Evolutionary conservation across 257 asterid genomes (phyloP).

Genomic region (Solanum etuberosum): DNA sequence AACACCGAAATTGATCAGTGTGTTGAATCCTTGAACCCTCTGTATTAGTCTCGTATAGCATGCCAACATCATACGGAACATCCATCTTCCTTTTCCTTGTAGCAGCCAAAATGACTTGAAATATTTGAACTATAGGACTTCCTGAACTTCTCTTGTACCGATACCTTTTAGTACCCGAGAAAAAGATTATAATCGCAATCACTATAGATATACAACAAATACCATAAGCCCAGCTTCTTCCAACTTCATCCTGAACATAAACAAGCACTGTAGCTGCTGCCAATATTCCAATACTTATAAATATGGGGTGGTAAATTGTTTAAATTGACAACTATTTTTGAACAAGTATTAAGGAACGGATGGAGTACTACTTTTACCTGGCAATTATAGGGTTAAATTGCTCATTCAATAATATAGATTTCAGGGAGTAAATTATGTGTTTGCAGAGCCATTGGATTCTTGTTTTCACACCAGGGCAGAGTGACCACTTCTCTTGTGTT

Average conservation of each 20-base stretch:
- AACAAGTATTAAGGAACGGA: too few species aligned
- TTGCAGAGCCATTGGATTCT: too few species aligned
- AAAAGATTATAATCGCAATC: not conserved
- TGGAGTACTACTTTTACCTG: too few species aligned
- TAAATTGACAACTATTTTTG: too few species aligned
- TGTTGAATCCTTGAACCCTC: conserved; percentile 6
- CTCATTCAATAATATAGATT: too few species aligned
- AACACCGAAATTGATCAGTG: conserved; percentile 8
- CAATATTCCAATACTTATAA: conserved; percentile 20
- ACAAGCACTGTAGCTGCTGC: conserved; percentile 1
- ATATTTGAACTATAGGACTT: conserved; percentile 6
- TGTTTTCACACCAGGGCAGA: too few species aligned
- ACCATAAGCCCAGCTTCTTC: conserved; percentile 12
- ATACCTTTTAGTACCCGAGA: conserved; percentile 1
- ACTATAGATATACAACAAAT: conserved; percentile 39
- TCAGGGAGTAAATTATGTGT: too few species aligned
- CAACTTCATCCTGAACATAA: conserved; percentile 10
- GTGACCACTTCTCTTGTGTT: too few species aligned
- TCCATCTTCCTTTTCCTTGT: not conserved
- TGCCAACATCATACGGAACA: not conserved
- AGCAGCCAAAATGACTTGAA: conserved; percentile 15
- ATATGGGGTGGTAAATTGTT: conserved; percentile 5
- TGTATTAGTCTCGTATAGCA: conserved; percentile 1
- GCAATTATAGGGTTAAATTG: too few species aligned
- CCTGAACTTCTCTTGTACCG: conserved; percentile 2